Evolutionary conservation across 495 filamentous ascomycete genomes (phyloP), one percentile per base, ranked within the genome.

Genomic region (Xylona heveae): DNA sequence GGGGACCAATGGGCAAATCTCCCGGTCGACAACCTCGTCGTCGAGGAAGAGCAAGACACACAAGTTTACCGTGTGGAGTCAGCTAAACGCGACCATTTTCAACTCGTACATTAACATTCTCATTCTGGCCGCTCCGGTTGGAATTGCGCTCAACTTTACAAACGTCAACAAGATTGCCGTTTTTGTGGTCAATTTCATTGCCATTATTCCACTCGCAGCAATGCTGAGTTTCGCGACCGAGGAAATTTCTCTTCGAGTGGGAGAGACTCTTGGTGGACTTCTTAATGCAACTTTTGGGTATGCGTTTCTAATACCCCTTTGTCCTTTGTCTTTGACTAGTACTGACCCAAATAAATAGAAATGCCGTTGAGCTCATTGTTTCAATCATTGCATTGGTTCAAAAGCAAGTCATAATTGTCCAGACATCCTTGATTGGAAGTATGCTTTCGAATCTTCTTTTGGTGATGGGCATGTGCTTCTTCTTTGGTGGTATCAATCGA

Each of bases 391-490:
- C 82, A 0, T 55, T 94, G 24, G 52, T 61, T 14, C 55, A 84
- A 31, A 47, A 61, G 22, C 61, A 95, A 52, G 66, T 90, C 17
- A 58, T 76, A 24, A 90, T 95, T 42, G 85, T 93, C 3, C 78
- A 93, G 50, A 91, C 84, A 1, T 94, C 84, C 2, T 55, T 94
- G 8, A 78, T 93, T 37, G 84, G 84, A 18, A 78, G 70, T 48
- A 92, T 93, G 48, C 55, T 94, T 12, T 92, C 83, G 12, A 94
- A 94, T 47, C 52, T 94, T 31, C 72, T 94, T 4, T 63, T 94
- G 13, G 85, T 94, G 22, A 58, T 93, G 56, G 84, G 84, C 12
- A 84, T 88, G 74, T 83, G 73, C 47, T 94, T 94, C 61, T 81
- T 90, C 54, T 76, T 76, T 31, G 83, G 84, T 19, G 84, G 84